Conservation (phyloP, 2,329 filamentous ascomycete genomes). For the Geosmithia flava region DNA sequence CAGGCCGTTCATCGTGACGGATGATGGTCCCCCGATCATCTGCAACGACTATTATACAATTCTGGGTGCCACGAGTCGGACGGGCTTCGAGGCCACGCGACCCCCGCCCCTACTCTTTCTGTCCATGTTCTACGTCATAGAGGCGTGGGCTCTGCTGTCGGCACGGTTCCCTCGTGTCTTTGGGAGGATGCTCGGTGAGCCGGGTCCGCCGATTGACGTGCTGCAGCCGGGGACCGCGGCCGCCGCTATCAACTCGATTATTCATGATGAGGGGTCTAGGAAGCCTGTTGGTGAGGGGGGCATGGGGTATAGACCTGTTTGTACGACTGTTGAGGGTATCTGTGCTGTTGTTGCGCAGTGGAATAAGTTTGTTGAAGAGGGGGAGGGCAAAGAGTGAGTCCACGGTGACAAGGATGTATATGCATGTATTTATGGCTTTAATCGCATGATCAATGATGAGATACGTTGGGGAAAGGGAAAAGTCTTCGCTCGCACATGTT, state of each 20-base stretch:
- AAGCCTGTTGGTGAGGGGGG: conserved; percentile 24
- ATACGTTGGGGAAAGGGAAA: too few relatives aligned
- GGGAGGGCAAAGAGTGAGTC: not conserved
- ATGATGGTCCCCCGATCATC: conserved; percentile 29
- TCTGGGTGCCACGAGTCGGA: conserved; percentile 14
- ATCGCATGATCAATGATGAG: too few relatives aligned
- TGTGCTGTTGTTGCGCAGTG: conserved; percentile 25
- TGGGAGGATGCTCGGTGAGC: conserved; percentile 9
- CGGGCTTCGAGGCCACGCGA: conserved; percentile 15
- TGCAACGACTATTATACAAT: conserved; percentile 26
- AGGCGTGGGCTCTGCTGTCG: conserved; percentile 7
- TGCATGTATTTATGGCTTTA: too few relatives aligned
- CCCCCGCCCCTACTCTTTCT: conserved; percentile 23
- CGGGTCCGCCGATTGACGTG: conserved; percentile 7
- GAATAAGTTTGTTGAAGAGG: conserved; percentile 15
- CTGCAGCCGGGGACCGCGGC: conserved; percentile 21
- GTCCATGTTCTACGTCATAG: conserved; percentile 17
- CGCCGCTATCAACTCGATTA: conserved; percentile 18
- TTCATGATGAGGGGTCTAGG: conserved; percentile 23
- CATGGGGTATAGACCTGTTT: conserved; percentile 24
- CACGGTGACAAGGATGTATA: not conserved
- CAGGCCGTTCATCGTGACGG: conserved; percentile 36
- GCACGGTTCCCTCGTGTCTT: conserved; percentile 7
- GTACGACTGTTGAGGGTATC: conserved; percentile 26
- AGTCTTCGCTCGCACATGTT: too few relatives aligned